Evolutionary conservation across 148 eudicot species (phyloP), one percentile per base, ranked within the genome.

Genomic region (Suaeda aralocaspica): DNA sequence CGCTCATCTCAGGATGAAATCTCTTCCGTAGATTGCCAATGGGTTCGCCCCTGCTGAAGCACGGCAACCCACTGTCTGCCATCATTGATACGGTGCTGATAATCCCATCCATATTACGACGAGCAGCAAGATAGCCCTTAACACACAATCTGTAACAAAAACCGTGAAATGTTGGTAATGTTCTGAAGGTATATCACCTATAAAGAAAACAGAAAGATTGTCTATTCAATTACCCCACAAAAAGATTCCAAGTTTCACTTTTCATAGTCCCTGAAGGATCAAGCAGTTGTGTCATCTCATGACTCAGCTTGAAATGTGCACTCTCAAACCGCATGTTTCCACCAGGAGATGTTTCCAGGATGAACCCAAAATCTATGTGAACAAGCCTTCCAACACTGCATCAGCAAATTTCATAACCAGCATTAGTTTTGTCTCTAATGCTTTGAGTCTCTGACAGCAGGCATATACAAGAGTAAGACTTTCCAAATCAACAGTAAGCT

Each of bases 261-360:
- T 91, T 95, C 99, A 91, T 95, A 46, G 79, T 80, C 70, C 99
- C 97, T 12, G 99, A 95, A 46, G 99, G 99, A 71, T 95, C 97
- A 41, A 95, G 92, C 68, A 95, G 77, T 79, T 95, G 99, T 56
- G 99, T 95, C 99, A 95, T 95, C 80, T 95, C 99, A 72, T 95
- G 99, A 83, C 99, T 95, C 68, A 95, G 84, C 86, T 95, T 95
- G 74, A 95, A 95, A 73, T 91, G 96, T 60, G 97, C 97, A 64
- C 96, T 91, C 83, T 95, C 99, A 36, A 95, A 95, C 31, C 97
- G 96, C 99, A 91, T 89, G 76, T 91, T 95, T 60, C 86, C 86
- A 75, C 99, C 99, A 60, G 97, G 97, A 45, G 99, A 95, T 39
- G 93, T 95, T 83, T 95, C 97, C 81, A 95, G 78, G 71, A 95